These are phyloP conservation scores for Monosporascus sp. DNA, from an alignment of 2,329 filamentous ascomycete species.

Conservation along the genomic window DNA sequence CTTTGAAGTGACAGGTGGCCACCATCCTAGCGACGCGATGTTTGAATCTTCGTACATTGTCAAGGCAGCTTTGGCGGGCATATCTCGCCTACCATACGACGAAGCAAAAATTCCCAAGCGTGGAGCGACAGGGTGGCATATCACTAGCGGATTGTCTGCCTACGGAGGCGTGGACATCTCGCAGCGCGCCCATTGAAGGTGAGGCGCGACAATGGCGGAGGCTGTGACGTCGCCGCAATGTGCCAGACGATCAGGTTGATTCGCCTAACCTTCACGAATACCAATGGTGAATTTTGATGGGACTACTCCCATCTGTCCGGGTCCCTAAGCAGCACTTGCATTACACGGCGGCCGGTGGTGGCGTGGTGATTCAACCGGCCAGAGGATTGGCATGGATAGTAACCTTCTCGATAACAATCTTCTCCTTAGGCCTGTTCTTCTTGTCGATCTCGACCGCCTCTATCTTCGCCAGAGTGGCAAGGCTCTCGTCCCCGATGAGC, in stretches of 20 bases:
- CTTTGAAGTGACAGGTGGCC: too few species aligned
- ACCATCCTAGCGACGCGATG: too few species aligned
- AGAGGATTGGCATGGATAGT: conserved; percentile 77
- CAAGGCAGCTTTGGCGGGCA: too few species aligned
- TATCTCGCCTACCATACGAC: too few species aligned
- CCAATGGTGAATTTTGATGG: background rate
- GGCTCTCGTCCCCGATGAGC: conserved; percentile 59
- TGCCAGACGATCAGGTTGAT: background rate
- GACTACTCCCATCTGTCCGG: background rate
- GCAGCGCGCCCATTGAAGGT: too few species aligned
- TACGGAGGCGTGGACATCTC: too few species aligned
- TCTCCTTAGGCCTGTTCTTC: conserved; percentile 68
- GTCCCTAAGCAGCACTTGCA: background rate
- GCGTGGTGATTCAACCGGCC: conserved; percentile 44
- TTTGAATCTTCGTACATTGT: too few species aligned
- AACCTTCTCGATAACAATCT: conserved; percentile 60
- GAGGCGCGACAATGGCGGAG: background rate
- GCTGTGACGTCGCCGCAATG: background rate
- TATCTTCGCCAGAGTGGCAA: conserved; percentile 63
- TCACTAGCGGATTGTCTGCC: too few species aligned
- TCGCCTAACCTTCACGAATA: background rate
- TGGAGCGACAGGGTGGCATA: too few species aligned
- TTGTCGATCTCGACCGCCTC: conserved; percentile 70
- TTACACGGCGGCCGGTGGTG: background rate
- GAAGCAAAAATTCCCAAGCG: too few species aligned